Evolutionary conservation across 78 protist genomes (phyloP).

Genomic region (Planoprotostelium fungivorum): DNA sequence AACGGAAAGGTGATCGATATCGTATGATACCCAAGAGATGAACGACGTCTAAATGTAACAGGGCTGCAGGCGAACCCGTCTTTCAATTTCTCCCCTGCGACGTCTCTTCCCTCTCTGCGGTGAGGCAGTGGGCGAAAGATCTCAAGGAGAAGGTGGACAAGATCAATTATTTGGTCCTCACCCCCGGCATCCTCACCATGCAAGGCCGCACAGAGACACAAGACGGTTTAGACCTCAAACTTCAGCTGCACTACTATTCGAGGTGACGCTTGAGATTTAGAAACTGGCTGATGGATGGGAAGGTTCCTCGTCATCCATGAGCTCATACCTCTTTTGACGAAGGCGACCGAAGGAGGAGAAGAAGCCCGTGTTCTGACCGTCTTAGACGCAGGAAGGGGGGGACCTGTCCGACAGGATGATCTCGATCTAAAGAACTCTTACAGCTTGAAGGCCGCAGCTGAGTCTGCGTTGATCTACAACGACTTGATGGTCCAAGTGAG

Average conservation of each 20-base stretch:
- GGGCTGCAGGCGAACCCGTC: not conserved
- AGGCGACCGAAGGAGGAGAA: not conserved
- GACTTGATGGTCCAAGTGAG: conserved; percentile 7
- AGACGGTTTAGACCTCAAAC: not conserved
- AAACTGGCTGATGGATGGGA: not conserved
- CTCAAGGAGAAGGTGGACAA: not conserved
- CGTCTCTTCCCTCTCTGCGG: not conserved
- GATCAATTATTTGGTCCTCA: conserved; percentile 4
- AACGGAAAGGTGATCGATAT: not conserved
- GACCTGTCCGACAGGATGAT: not conserved
- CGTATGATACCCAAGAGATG: not conserved
- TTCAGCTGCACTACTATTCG: not conserved
- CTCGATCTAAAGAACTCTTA: not conserved
- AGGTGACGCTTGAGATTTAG: not conserved
- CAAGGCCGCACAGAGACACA: conserved; percentile 9
- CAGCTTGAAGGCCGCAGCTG: conserved; percentile 5
- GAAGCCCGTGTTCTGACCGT: not conserved
- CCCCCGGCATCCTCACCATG: conserved; percentile 8
- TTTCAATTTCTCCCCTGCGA: not conserved
- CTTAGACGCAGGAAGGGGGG: not conserved
- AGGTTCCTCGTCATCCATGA: not conserved
- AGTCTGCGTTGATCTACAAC: conserved; percentile 7
- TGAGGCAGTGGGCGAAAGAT: not conserved
- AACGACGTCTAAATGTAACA: not conserved
- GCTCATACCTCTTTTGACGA: conserved; percentile 6